phyloP scores from a whole-genome alignment of 2,329 filamentous ascomycete genomes.

The Peltaster fructicola region DNA sequence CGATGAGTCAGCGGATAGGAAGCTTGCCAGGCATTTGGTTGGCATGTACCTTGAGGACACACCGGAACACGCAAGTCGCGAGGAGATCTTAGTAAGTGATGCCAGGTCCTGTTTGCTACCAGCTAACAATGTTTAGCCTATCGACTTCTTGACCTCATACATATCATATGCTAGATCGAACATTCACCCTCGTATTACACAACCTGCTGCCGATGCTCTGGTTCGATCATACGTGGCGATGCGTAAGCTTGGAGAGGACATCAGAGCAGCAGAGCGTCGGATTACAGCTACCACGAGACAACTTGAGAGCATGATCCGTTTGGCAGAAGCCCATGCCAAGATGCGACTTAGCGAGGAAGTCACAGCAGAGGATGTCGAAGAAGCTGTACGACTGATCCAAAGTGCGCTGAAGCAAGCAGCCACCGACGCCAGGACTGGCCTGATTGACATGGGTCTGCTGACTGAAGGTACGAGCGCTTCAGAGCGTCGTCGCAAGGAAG shows the following conservation, averaged over 20 bases:
- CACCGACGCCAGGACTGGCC: constrained; percentile 75
- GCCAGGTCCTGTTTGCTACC: background rate
- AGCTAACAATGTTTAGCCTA: constrained; percentile 36
- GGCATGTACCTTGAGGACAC: constrained; percentile 94
- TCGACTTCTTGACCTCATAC: constrained; percentile 91
- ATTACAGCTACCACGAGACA: constrained; percentile 96
- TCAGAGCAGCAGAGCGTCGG: constrained; percentile 72
- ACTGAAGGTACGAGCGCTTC: constrained; percentile 84
- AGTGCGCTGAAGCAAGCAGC: constrained; percentile 89
- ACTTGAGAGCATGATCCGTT: constrained; percentile 94
- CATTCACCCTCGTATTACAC: constrained; percentile 66
- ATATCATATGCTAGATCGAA: constrained; percentile 88
- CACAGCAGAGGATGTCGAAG: constrained; percentile 63
- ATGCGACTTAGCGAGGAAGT: constrained; percentile 75
- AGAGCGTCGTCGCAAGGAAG: constrained; percentile 67
- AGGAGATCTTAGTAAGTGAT: constrained; percentile 61
- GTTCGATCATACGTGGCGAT: constrained; percentile 82
- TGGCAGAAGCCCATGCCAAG: constrained; percentile 90
- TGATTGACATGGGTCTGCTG: constrained; percentile 91
- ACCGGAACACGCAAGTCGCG: constrained; percentile 62
- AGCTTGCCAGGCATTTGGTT: constrained; percentile 78
- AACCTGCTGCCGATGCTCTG: constrained; percentile 65
- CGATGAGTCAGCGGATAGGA: constrained; percentile 76
- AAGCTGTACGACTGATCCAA: constrained; percentile 85
- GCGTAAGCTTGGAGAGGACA: constrained; percentile 62